These are phyloP conservation scores for Galeopsis tetrahit DNA, from an alignment of 257 asterid species.

Conservation along the genomic window DNA sequence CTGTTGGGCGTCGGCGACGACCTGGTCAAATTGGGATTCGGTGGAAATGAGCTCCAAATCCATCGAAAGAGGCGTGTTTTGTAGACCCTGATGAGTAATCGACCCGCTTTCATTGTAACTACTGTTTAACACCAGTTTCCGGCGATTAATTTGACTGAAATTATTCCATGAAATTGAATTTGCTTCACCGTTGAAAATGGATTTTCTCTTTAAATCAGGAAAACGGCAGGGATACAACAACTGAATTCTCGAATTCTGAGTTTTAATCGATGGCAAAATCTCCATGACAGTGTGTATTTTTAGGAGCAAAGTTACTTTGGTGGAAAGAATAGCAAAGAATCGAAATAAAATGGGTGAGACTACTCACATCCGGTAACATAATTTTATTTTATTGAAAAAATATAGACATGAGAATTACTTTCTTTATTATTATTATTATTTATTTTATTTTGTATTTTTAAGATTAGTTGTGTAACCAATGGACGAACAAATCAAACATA, in stretches of 20 bases:
- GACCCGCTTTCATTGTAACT: constrained; percentile 50
- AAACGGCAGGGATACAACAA: constrained; percentile 14
- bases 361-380: too few species aligned
- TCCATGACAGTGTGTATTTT: constrained; percentile 38
- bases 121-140: constrained; percentile 25
- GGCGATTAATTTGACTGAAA: constrained; percentile 28
- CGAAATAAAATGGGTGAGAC: not conserved
- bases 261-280: constrained; percentile 40
- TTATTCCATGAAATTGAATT: constrained; percentile 11
- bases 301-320: constrained; percentile 9
- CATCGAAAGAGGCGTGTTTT: constrained; percentile 57
- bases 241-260: constrained; percentile 34
- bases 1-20: constrained; percentile 68
- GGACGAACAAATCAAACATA: too few species aligned
- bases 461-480: too few species aligned
- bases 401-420: too few species aligned
- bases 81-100: constrained; percentile 43
- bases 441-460: too few species aligned
- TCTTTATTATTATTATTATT: too few species aligned
- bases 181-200: constrained; percentile 24
- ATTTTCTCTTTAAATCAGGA: constrained; percentile 27
- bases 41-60: constrained; percentile 60
- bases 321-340: not conserved
- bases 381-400: too few species aligned
- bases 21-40: constrained; percentile 74